Percentiles rank a stretch among this genome's conserved stretches.
Evolutionary conservation across 192 early-diverging fungal species (phyloP).

Genomic region (Coemansia sp.): DNA sequence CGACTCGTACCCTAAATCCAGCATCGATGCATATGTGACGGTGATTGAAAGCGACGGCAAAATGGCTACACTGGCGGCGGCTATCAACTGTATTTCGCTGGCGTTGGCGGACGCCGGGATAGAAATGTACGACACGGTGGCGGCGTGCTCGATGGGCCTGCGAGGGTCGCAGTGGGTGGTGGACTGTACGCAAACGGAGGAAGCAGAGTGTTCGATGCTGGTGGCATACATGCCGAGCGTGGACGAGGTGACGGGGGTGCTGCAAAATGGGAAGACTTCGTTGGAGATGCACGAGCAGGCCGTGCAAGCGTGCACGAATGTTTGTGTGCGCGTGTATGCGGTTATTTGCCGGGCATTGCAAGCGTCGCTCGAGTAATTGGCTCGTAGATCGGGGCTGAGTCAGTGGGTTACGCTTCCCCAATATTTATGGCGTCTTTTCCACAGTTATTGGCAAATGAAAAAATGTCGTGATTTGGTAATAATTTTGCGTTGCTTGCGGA

Average conservation of each 20-base stretch:
- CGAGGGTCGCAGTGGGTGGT: constrained; percentile 29
- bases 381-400: background rate
- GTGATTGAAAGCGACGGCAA: constrained; percentile 58
- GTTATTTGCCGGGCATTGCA: constrained; percentile 49
- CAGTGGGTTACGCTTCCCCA: no score
- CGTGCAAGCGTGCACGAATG: constrained; percentile 32
- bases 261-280: constrained; percentile 50
- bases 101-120: constrained; percentile 56
- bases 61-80: constrained; percentile 48
- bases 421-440: no score
- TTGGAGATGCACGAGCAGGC: constrained; percentile 44
- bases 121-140: constrained; percentile 55
- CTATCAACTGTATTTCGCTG: constrained; percentile 56
- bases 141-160: constrained; percentile 49
- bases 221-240: constrained; percentile 51
- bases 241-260: constrained; percentile 48
- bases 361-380: constrained; percentile 8
- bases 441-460: no score
- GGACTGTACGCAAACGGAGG: constrained; percentile 47
- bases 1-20: constrained; percentile 54
- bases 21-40: constrained; percentile 52
- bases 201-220: constrained; percentile 27
- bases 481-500: no score
- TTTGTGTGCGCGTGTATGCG: constrained; percentile 46
- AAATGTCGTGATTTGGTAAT: no score